Evolutionary conservation across 2,329 filamentous ascomycete species (phyloP), one percentile per base, ranked within the genome.

Genomic region (Pyricularia pennisetigena): DNA sequence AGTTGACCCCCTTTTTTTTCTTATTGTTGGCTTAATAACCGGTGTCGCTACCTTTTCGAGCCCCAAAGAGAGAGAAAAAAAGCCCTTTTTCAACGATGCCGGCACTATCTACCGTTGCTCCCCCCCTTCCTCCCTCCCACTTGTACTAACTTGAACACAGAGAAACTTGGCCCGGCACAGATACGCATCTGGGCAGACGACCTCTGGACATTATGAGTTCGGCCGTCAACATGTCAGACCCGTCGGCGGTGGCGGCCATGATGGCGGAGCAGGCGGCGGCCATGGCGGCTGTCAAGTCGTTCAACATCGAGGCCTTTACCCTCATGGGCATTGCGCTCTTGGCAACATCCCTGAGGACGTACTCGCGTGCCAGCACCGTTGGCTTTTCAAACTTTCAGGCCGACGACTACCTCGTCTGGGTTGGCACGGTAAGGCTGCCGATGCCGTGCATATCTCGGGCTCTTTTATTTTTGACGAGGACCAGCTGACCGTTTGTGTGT

Each of bases 381-480:
- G 86, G 86, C 16, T 76, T 82, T 54, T 77, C 75, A 68, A 79
- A 80, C n/a, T 81, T 89, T 68, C 79, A 82, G 71, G 78, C 81
- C 0, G 87, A 89, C 74, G 87, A 90, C 70, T 88, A 85, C 71
- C 73, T 89, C 32, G 86, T 88, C 76, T 75, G 83, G 63, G n/a
- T 86, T 23, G 85, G 82, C 5, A 79, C 80, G 69, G 83, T 87
- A 74, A 72, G 82, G 73, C 29, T 8, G 65, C 12, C 24, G 5
- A 14, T 28, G 2, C 35, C 1, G 20, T 4, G n/a, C 26, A n/a
- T 54, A 9, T 32, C 14, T 54, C 24, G 14, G 10, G 24, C 20
- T 4, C 35, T 32, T 68, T 49, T 35, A 2, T 35, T 32, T 2
- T 32, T 32, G 30, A 32, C 30, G 9, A 7, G n/a, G 7, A 16